Percentiles rank a stretch among this genome's conserved stretches.
Conservation (phyloP, 495 filamentous ascomycete genomes). For the Xylaria scruposa region DNA sequence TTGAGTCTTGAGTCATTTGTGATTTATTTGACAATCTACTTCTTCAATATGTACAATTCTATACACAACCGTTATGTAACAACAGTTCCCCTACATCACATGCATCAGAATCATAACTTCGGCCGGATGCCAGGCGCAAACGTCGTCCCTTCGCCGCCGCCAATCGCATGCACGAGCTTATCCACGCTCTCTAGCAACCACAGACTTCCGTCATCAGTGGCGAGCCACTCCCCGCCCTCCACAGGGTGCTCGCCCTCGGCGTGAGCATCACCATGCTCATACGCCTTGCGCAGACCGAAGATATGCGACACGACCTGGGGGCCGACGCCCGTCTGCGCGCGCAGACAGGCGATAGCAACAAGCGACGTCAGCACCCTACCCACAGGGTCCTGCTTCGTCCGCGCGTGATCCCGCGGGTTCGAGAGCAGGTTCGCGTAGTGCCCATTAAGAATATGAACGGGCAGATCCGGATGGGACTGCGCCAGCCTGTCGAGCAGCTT, state of each 20-base stretch:
- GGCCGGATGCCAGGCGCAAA: conserved; percentile 63
- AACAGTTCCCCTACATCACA: not conserved
- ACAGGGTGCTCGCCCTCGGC: conserved; percentile 55
- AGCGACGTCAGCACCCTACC: conserved; percentile 71
- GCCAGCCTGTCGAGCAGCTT: conserved; percentile 72
- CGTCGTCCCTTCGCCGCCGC: conserved; percentile 60
- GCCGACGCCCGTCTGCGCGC: conserved; percentile 77
- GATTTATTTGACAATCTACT: not conserved
- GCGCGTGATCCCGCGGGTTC: conserved; percentile 55
- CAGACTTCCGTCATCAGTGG: conserved; percentile 72
- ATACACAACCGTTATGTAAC: conserved; percentile 7
- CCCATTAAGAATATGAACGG: conserved; percentile 73
- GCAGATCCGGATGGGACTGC: conserved; percentile 73
- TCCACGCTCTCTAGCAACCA: conserved; percentile 78
- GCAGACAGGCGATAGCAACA: conserved; percentile 70
- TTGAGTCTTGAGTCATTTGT: not conserved
- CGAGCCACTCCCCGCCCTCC: conserved; percentile 67
- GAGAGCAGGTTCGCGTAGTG: conserved; percentile 75
- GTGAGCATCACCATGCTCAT: conserved; percentile 67
- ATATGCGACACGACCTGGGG: conserved; percentile 80
- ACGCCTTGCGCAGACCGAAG: conserved; percentile 72
- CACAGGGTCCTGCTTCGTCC: conserved; percentile 42
- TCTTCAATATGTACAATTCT: conserved; percentile 29
- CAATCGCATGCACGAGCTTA: conserved; percentile 68
- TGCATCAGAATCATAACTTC: conserved; percentile 49